A percentile compares a stretch with the other conserved stretches of the same genome.
Evolutionary conservation across 2,329 filamentous ascomycete genomes (phyloP).

Genomic region (Ascochyta koolunga): DNA sequence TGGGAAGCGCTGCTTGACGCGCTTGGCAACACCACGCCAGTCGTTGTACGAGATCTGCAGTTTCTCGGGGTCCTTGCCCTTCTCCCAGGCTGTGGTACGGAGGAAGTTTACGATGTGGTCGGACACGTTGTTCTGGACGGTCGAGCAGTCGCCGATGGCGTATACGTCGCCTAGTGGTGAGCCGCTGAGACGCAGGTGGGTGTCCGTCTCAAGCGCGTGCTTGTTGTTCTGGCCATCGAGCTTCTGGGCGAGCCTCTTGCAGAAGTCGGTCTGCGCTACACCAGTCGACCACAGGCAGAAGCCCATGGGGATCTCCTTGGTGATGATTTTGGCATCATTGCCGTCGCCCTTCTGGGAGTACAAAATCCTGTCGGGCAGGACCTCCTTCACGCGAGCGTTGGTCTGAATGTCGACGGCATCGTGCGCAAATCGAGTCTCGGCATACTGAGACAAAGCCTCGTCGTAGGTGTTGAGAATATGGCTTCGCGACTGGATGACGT

Average conservation of each 20-base stretch:
- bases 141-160: constrained; percentile 93
- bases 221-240: constrained; percentile 82
- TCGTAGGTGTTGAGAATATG: constrained; percentile 99
- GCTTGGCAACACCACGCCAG: constrained; percentile 83
- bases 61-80: constrained; percentile 86
- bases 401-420: constrained; percentile 92
- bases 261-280: constrained; percentile 83
- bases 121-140: constrained; percentile 95
- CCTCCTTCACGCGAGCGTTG: constrained; percentile 91
- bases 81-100: constrained; percentile 87
- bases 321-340: constrained; percentile 73
- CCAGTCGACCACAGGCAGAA: constrained; percentile 99
- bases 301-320: constrained; percentile 92
- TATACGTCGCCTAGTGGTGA: constrained; percentile 94
- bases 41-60: constrained; percentile 84
- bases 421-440: constrained; percentile 86
- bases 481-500: constrained; percentile 90
- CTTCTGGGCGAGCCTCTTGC: constrained; percentile 75
- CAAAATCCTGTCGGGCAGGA: constrained; percentile 79
- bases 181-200: constrained; percentile 86
- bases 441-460: constrained; percentile 89
- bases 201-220: constrained; percentile 92
- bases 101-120: constrained; percentile 91
- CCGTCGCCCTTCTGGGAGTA: constrained; percentile 75
- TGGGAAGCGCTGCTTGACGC: constrained; percentile 87